Base-by-base conservation (phyloP, 2,329 filamentous ascomycete genomes). In the Amphichorda felina region DNA sequence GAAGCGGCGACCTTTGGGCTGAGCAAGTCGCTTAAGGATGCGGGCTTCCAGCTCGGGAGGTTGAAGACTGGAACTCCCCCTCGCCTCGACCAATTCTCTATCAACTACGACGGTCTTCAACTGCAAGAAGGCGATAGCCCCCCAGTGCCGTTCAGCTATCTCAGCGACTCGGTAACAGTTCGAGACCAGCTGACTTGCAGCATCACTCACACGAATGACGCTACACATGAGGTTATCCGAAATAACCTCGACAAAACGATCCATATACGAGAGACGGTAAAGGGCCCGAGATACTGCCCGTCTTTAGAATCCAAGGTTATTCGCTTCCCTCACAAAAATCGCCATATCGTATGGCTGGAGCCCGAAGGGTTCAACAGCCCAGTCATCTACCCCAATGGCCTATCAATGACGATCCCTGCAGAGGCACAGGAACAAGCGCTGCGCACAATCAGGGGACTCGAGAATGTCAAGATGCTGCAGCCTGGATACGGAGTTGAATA, bases 401-500 rank as follows among this genome's bases (percentile, higher is more conserved):
- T 98, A 27, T 94, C 87, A 19, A 96, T 96, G 86, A 98, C 91
- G 0, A 79, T 98, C 3, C 91, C 91, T 0, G 79, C 78, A 1
- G 85, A 89, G 38, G 86, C 83, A 0, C 91, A 98, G 55, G 79
- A 84, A 47, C 72, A 79, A 35, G 76, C 93, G 51, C 66, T 98
- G n/a, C 81, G 78, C 38, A 94, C 86, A 0, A 82, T 98, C 36
- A 70, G 63, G n/a, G 91, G 91, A 0, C 69, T 98, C 2, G 89
- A 96, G 51, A 76, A 88, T 40, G 87, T 87, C 4, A 77, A 68
- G 18, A 95, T 98, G 88, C 72, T 94, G 6, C 89, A 96, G 50
- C 82, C 89, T 2, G 91, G 89, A 8, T 98, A 98, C 50, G 91
- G 91, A 7, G 91, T 98, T 2, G 91, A 98, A 55, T 98, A 98